Conservation (phyloP, 2,329 filamentous ascomycete species). For the Scopulariopsis brevicaulis region DNA sequence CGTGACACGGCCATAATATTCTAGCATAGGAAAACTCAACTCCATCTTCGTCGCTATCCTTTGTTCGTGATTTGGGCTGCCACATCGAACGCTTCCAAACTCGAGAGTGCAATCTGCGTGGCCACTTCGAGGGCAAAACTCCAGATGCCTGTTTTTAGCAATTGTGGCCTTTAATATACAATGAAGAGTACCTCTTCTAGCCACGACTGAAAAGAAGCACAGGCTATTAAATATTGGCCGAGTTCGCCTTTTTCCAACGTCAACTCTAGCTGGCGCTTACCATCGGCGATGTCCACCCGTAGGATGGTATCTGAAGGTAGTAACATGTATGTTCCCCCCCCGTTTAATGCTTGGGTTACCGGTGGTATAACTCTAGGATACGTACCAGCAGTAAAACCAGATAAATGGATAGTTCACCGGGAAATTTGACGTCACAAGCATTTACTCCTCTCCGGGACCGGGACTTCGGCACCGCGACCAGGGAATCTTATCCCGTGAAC, state of each 20-base stretch:
- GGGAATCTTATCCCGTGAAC: conserved; percentile 63
- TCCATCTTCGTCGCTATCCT: conserved; percentile 44
- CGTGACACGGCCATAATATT: conserved; percentile 46
- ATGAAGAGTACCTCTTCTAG: conserved; percentile 64
- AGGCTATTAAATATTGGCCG: conserved; percentile 58
- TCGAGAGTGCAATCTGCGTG: conserved; percentile 57
- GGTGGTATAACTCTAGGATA: conserved; percentile 27
- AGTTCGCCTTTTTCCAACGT: conserved; percentile 55
- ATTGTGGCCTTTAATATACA: conserved; percentile 64
- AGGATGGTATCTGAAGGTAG: conserved; percentile 24
- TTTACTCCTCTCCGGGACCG: no score
- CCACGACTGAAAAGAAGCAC: conserved; percentile 50
- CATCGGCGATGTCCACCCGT: conserved; percentile 74
- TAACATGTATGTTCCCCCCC: neutral
- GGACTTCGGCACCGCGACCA: no score
- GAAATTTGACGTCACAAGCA: no score
- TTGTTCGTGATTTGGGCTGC: conserved; percentile 68
- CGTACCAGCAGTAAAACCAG: conserved; percentile 72
- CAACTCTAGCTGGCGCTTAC: conserved; percentile 48
- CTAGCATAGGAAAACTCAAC: conserved; percentile 55
- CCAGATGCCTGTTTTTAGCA: conserved; percentile 69
- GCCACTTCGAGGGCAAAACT: conserved; percentile 68
- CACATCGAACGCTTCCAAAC: conserved; percentile 75
- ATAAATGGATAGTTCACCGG: no score
- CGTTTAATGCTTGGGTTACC: no score